A percentile compares a stretch with the other conserved stretches of the same genome.
These are phyloP conservation scores for Starmerella floricola DNA, from an alignment of 805 yeast genomes.

Conservation along the genomic window DNA sequence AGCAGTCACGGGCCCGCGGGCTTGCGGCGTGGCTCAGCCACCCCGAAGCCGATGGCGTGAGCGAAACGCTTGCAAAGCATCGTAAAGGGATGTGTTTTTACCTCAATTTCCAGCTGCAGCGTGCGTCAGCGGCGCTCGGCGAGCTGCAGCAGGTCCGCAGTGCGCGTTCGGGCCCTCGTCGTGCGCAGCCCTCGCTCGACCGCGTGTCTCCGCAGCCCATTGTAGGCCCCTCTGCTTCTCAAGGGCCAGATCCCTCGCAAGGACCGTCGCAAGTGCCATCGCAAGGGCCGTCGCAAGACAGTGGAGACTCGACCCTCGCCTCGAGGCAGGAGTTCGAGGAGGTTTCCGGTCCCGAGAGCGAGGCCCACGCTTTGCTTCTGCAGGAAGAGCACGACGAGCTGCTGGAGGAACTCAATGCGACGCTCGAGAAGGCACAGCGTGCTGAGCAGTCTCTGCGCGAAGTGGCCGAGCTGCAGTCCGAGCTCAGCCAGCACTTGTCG, in stretches of 20 bases:
- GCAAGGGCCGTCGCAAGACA: too few species aligned
- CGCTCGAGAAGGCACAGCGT: conserved; percentile 29
- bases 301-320: too few species aligned
- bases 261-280: too few species aligned
- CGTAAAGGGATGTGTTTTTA: conserved; percentile 31
- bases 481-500: conserved; percentile 58
- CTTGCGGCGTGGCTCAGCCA: conserved; percentile 21
- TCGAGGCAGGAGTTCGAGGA: too few species aligned
- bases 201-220: too few species aligned
- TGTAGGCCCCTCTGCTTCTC: background rate
- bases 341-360: too few species aligned
- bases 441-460: conserved; percentile 39
- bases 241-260: too few species aligned
- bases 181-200: too few species aligned
- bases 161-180: background rate
- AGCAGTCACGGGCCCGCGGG: conserved; percentile 6
- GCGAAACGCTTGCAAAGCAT: conserved; percentile 26
- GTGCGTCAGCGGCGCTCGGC: conserved; percentile 27
- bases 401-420: conserved; percentile 29
- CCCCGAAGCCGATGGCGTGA: conserved; percentile 23
- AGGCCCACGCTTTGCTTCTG: conserved; percentile 24
- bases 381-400: conserved; percentile 30
- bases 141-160: conserved; percentile 29
- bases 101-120: conserved; percentile 26
- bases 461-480: conserved; percentile 62